These are phyloP conservation scores for Pisolithus marmoratus DNA, from an alignment of 768 basidiomycete species.

Conservation along the genomic window DNA sequence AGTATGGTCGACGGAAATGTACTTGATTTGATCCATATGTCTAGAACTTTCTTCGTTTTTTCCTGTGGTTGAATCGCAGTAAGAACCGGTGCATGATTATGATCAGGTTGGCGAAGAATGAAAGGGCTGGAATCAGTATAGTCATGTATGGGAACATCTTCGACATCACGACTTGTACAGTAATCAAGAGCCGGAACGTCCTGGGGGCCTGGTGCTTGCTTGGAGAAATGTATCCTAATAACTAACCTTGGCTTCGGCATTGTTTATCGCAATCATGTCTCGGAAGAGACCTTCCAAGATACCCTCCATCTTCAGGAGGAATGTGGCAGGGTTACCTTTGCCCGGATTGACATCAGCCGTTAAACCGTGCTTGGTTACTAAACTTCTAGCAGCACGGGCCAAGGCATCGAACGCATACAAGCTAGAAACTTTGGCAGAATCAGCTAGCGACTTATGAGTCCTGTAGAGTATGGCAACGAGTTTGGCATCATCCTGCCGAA, in stretches of 20 bases:
- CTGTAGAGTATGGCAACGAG: constrained; percentile 86
- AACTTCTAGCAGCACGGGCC: constrained; percentile 71
- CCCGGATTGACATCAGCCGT: constrained; percentile 49
- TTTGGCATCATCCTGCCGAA: constrained; percentile 69
- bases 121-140: constrained; percentile 19
- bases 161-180: constrained; percentile 4
- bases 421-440: constrained; percentile 72
- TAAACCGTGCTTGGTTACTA: constrained; percentile 59
- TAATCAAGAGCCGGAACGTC: constrained; percentile 7
- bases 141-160: constrained; percentile 18
- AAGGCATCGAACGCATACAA: constrained; percentile 94
- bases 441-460: constrained; percentile 73
- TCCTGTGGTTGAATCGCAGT: constrained; percentile 57
- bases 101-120: constrained; percentile 21
- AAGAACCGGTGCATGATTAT: constrained; percentile 36
- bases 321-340: constrained; percentile 72
- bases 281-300: constrained; percentile 84
- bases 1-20: constrained; percentile 82
- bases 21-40: constrained; percentile 91
- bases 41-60: constrained; percentile 94
- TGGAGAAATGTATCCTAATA: constrained; percentile 5
- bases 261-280: constrained; percentile 68
- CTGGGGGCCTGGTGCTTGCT: not conserved
- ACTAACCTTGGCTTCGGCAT: constrained; percentile 84
- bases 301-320: constrained; percentile 85